Percentiles rank a stretch among this genome's conserved stretches.
phyloP scores from a whole-genome alignment of 179 eudicot genomes.

The Silene vulgaris region DNA sequence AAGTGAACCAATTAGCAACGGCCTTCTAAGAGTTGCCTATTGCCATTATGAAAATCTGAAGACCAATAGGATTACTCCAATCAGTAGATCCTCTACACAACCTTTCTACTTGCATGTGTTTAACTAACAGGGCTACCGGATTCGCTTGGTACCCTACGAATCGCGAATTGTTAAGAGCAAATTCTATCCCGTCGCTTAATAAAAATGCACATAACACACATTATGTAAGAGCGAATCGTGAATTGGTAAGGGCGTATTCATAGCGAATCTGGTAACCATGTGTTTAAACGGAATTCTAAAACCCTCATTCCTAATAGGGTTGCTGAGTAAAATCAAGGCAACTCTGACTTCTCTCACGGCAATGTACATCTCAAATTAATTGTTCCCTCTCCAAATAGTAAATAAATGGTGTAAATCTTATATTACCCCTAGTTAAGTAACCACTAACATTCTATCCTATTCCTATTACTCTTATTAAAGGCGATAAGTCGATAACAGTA shows the following conservation, averaged over 20 bases:
- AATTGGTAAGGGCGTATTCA: too few species aligned
- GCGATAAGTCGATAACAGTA: neutral
- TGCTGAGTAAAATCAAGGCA: neutral
- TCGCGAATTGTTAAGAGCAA: too few species aligned
- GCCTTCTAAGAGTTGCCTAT: neutral
- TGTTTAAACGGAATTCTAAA: neutral
- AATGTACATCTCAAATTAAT: neutral
- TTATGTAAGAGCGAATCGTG: too few species aligned
- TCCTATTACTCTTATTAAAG: neutral
- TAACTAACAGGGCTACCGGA: neutral
- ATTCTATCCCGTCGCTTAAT: too few species aligned
- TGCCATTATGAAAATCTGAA: neutral
- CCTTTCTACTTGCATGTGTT: neutral
- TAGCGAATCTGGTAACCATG: neutral
- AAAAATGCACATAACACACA: too few species aligned
- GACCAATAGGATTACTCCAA: constrained; percentile 1
- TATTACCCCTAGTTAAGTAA: neutral
- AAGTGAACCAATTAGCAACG: constrained; percentile 15
- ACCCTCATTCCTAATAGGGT: neutral
- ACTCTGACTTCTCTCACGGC: neutral
- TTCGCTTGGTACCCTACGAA: too few species aligned
- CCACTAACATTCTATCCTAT: neutral
- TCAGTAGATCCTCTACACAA: neutral
- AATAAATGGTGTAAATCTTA: neutral
- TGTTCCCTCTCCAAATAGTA: neutral